Conservation (phyloP, 371 early-diverging fungal genomes). For the Quaeritorhiza haematococci region DNA sequence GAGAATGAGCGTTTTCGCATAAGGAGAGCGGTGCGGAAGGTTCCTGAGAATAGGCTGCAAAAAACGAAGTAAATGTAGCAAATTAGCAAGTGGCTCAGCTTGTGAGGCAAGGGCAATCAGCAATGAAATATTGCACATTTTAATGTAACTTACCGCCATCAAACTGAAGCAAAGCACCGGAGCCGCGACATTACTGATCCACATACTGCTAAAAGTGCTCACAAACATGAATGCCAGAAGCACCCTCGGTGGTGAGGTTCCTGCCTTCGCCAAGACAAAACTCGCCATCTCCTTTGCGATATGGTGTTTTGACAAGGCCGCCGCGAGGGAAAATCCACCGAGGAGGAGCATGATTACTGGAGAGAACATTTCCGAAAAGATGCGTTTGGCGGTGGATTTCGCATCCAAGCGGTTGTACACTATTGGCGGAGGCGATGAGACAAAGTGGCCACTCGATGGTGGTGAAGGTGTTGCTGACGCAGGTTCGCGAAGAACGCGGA, state of each 20-base stretch:
- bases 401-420: slow-evolving; percentile 44
- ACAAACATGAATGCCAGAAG: slow-evolving; percentile 91
- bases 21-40: slow-evolving; percentile 61
- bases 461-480: slow-evolving; percentile 10
- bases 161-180: slow-evolving; percentile 95
- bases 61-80: too few relatives aligned
- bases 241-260: slow-evolving; percentile 74
- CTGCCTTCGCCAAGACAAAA: slow-evolving; percentile 82
- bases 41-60: slow-evolving; percentile 69
- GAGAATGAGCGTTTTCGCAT: slow-evolving; percentile 79
- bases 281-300: slow-evolving; percentile 90
- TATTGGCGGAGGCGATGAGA: too few relatives aligned
- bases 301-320: slow-evolving; percentile 85
- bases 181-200: slow-evolving; percentile 96
- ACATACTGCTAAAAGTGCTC: slow-evolving; percentile 91
- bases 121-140: slow-evolving; percentile 1
- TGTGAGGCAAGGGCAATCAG: too few relatives aligned
- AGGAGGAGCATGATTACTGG: slow-evolving; percentile 93
- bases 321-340: slow-evolving; percentile 92
- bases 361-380: slow-evolving; percentile 90
- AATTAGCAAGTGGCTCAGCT: background rate
- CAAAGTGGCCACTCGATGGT: slow-evolving; percentile 13
- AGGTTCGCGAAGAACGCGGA: slow-evolving; percentile 73
- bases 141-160: slow-evolving; percentile 57
- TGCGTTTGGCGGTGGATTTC: slow-evolving; percentile 68